Evolutionary conservation across 108 stramenopile species (phyloP).

Genomic region (Nitzschia sp.): DNA sequence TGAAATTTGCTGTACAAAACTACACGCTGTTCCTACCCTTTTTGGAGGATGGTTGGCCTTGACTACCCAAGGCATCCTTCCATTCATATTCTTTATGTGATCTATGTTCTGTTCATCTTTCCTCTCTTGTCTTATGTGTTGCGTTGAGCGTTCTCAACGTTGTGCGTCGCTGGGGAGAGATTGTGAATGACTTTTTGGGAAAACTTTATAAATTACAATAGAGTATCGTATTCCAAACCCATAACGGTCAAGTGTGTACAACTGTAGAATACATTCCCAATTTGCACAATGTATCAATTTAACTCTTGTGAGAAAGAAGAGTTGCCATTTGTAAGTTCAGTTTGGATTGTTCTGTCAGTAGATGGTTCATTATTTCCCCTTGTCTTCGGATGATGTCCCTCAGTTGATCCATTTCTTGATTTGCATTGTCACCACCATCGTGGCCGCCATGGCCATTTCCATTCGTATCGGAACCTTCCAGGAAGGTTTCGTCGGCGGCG

Average conservation of each 20-base stretch:
- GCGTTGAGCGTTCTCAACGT: neutral
- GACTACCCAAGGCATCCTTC: neutral
- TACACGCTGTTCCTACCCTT: neutral
- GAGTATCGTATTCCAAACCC: neutral
- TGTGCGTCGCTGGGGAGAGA: neutral
- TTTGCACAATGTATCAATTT: neutral
- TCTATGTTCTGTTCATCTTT: neutral
- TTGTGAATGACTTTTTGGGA: neutral
- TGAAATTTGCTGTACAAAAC: neutral
- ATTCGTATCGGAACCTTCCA: no score
- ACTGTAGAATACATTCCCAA: neutral
- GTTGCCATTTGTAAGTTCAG: neutral
- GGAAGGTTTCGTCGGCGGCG: no score
- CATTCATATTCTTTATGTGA: neutral
- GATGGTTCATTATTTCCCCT: neutral
- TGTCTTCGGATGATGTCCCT: neutral
- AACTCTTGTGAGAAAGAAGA: neutral
- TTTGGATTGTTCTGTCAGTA: conserved; percentile 4
- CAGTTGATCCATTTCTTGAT: neutral
- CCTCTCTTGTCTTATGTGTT: no score
- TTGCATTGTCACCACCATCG: neutral
- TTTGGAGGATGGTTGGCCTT: neutral
- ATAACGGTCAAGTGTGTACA: neutral
- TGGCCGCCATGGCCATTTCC: neutral
- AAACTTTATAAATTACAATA: neutral